Evolutionary conservation across 2,329 filamentous ascomycete species (phyloP).

Genomic region (Claviceps sp.): DNA sequence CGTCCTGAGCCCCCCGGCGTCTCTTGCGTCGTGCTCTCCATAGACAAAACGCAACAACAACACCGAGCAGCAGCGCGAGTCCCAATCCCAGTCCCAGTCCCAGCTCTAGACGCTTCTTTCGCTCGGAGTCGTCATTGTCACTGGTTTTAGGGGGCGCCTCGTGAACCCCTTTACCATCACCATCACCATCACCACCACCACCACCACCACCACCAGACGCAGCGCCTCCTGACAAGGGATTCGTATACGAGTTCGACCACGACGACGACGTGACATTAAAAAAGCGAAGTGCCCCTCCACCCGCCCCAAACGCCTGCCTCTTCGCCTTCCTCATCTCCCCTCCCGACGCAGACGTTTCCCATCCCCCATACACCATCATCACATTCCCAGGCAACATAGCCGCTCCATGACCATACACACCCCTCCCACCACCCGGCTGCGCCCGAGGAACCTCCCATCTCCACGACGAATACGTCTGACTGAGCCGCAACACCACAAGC

Average conservation of each 20-base stretch:
- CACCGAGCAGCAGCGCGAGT: slow-evolving; percentile 31
- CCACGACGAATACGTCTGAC: slow-evolving; percentile 63
- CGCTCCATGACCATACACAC: slow-evolving; percentile 51
- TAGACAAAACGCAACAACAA: slow-evolving; percentile 35
- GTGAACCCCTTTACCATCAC: not conserved
- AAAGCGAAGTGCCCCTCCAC: slow-evolving; percentile 24
- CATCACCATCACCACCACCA: not conserved
- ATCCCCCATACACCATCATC: slow-evolving; percentile 55
- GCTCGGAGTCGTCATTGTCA: not conserved
- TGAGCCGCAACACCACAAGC: slow-evolving; percentile 63
- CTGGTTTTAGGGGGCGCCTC: too few relatives aligned
- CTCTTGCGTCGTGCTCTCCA: slow-evolving; percentile 30
- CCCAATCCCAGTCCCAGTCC: slow-evolving; percentile 55
- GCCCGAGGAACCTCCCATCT: slow-evolving; percentile 50
- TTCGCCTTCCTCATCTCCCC: slow-evolving; percentile 13
- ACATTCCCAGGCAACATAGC: slow-evolving; percentile 51
- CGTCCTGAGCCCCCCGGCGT: slow-evolving; percentile 27
- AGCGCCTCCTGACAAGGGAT: slow-evolving; percentile 19
- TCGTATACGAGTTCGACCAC: slow-evolving; percentile 38
- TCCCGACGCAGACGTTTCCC: slow-evolving; percentile 28
- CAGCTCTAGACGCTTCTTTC: slow-evolving; percentile 15
- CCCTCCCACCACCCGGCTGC: slow-evolving; percentile 28
- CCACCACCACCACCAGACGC: not conserved
- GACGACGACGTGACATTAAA: slow-evolving; percentile 44
- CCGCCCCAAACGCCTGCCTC: slow-evolving; percentile 16